A percentile compares a stretch with the other conserved stretches of the same genome.
Evolutionary conservation across 345 rosid genomes (phyloP).

Genomic region (Eucalyptus rudis): DNA sequence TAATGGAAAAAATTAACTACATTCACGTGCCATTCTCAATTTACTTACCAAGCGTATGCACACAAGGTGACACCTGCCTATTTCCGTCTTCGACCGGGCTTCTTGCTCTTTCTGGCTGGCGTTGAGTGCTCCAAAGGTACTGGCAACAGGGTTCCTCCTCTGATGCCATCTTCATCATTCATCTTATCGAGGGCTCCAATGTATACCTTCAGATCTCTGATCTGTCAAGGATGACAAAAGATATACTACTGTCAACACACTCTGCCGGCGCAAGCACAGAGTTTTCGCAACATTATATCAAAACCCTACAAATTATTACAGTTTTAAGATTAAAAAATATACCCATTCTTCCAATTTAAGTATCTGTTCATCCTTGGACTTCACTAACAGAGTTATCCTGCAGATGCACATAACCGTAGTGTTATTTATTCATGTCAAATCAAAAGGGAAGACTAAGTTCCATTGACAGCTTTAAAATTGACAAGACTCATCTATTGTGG

Average conservation of each 20-base stretch:
- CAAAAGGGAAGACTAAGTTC: background rate
- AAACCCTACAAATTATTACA: background rate
- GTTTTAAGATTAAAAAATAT: background rate
- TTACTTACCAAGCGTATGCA: background rate
- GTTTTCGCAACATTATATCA: too few species aligned
- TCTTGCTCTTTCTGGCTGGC: constrained; percentile 24
- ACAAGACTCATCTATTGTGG: background rate
- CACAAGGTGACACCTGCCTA: background rate
- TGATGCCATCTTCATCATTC: constrained; percentile 43
- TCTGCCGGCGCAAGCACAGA: too few species aligned
- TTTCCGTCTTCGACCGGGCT: constrained; percentile 31
- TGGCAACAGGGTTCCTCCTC: constrained; percentile 56
- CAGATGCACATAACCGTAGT: too few species aligned
- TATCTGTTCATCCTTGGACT: constrained; percentile 41
- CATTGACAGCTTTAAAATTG: background rate
- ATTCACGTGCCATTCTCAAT: background rate
- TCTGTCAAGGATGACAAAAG: too few species aligned
- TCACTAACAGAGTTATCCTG: constrained; percentile 32
- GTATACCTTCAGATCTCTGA: too few species aligned
- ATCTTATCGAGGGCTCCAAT: background rate
- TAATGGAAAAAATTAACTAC: background rate
- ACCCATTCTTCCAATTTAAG: constrained; percentile 81
- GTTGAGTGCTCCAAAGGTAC: constrained; percentile 43
- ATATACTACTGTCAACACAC: too few species aligned
- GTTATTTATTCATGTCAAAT: background rate